Base-by-base conservation (phyloP, 805 yeast genomes). In the Ogataea nakhonphanomensis region DNA sequence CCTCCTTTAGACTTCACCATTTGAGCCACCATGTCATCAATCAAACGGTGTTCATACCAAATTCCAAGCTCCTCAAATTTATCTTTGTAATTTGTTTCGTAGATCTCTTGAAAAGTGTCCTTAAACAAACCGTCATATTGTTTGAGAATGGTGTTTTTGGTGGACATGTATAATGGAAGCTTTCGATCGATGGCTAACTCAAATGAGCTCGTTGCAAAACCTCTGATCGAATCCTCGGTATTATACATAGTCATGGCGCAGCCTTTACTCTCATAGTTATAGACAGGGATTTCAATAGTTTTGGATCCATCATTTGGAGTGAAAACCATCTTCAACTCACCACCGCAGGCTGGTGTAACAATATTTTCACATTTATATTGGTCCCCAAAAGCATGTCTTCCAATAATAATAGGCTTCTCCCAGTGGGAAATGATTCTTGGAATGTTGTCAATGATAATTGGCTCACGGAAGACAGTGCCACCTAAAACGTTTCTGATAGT, bases 21-120 rank as follows among this genome's bases (percentile, higher is more conserved):
- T 72, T 91, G 97, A 15, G 98, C 98, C 36, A 91, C 98, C 98
- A 91, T 91, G 64, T 91, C 98, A 67, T 91, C 98, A 53, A 91
- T 91, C 54, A 91, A 73, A 57, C 98, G 80, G 70, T 91, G 98
- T 70, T 91, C 97, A 66, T 85, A 90, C 95, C 95, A 89, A 64
- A 90, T 84, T n/a, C 89, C 93, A 31, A 67, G 65, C 41, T 70
- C 71, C 62, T 88, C 95, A 66, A 90, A 90, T 57, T 78, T 67
- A 21, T 65, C 48, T 64, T 81, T 78, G 72, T 84, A 90, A 53
- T 77, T 76, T 33, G 66, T 51, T 38, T 77, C 95, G 65, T 83
- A 91, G 54, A 91, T 68, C 30, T 68, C 76, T 70, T 88, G 90
- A 73, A 91, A 91, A 45, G 85, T 84, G 60, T 91, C 96, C 74